Base-by-base conservation (phyloP, 169 alveolate genomes). In the Theileria orientalis region DNA sequence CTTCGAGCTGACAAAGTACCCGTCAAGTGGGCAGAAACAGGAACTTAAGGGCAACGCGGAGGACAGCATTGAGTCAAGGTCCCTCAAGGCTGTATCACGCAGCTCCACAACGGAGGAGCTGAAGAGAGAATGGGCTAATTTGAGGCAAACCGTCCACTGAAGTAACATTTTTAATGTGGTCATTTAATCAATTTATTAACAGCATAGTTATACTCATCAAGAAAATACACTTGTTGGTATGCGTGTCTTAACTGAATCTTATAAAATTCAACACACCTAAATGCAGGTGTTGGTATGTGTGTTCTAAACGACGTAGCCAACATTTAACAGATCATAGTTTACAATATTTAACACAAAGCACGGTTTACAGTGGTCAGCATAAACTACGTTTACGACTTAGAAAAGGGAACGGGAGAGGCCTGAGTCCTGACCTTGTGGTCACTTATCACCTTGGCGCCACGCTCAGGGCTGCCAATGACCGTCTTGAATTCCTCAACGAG, bases 401-500 rank as follows among this genome's bases (percentile, higher is more conserved):
- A n/a, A n/a, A n/a, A n/a, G n/a, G n/a, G n/a, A n/a, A n/a, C n/a
- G n/a, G n/a, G n/a, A n/a, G n/a, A n/a, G n/a, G n/a, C n/a, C n/a
- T n/a, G n/a, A n/a, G n/a, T n/a, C 14, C 21, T 47, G 21, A 47
- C 42, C 33, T 57, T 57, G 13, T 77, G 83, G n/a, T 70, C 70
- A 37, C 67, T 56, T 14, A 73, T 74, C 32, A 61, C 47, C 61
- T 54, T 72, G 56, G 52, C 84, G 35, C 84, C 86, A 6, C 51
- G 76, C 0, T 54, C 49, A 11, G 76, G 89, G 67, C 77, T 59
- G 25, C 93, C 93, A 13, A 66, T 47, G 25, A 87, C 64, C 3
- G 84, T 70, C 25, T 60, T 74, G 44, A 70, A 87, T 74, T 74
- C 69, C 37, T 60, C 32, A 35, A 87, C 90, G 49, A 74, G 72